A percentile compares a stretch with the other conserved stretches of the same genome.
Evolutionary conservation across 176 grass and related monocot species (phyloP).

Genomic region (Chrysopogon serrulatus): DNA sequence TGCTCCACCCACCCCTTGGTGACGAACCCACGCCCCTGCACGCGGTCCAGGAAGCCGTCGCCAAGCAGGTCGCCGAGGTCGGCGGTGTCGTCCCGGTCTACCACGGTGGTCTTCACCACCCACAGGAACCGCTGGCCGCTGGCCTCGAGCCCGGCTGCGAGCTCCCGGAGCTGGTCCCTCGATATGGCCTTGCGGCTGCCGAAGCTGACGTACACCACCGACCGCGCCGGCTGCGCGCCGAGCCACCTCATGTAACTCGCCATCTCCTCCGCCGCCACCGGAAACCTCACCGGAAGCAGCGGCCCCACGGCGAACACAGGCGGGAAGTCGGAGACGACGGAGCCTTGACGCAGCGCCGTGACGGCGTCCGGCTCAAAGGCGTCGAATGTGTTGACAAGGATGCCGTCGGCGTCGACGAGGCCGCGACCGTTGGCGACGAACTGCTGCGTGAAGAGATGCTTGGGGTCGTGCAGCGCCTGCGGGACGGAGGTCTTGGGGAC

Average conservation of each 20-base stretch:
- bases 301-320: conserved; percentile 45
- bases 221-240: conserved; percentile 49
- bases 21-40: conserved; percentile 41
- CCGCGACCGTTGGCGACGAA: conserved; percentile 52
- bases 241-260: conserved; percentile 24
- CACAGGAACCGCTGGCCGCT: conserved; percentile 71
- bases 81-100: conserved; percentile 40
- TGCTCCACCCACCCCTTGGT: conserved; percentile 75
- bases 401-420: conserved; percentile 17
- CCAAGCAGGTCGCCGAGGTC: conserved; percentile 41
- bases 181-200: conserved; percentile 58
- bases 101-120: conserved; percentile 60
- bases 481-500: conserved; percentile 34
- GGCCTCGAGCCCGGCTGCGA: conserved; percentile 47
- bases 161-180: conserved; percentile 44
- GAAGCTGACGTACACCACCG: conserved; percentile 76
- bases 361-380: conserved; percentile 44
- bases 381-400: conserved; percentile 57
- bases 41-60: conserved; percentile 36
- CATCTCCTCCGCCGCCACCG: background rate
- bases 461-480: conserved; percentile 48
- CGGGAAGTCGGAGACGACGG: conserved; percentile 27
- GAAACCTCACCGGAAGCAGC: background rate
- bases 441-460: conserved; percentile 62
- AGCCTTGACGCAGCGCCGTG: conserved; percentile 15